Base-by-base conservation (phyloP, 306 rosid species). In the Prosopis cineraria region DNA sequence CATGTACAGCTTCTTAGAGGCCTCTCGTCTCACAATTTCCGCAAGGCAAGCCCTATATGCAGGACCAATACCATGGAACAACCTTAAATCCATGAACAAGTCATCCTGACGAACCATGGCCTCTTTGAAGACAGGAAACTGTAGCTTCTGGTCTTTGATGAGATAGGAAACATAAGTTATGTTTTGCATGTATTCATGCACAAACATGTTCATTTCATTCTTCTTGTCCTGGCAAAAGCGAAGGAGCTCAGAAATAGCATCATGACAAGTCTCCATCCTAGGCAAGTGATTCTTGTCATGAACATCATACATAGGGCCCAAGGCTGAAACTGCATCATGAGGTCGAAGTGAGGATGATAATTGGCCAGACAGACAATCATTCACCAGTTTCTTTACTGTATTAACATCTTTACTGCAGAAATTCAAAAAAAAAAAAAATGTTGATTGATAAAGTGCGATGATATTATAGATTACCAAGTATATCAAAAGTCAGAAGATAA, bases 251-350 rank as follows among this genome's bases (percentile, higher is more conserved):
- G 96, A 86, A 80, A 96, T 83, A 69, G 91, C 83, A 63, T 37
- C 87, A 72, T 96, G 96, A 88, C 93, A 93, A 79, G 89, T 87
- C 88, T 82, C 84, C 99, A 96, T 90, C 87, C 72, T 93, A 66
- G 96, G 97, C 85, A 96, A 69, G 86, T 96, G 97, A 80, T 41
- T 90, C 76, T 90, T 91, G 80, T 93, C 94, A 81, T 96, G 99
- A 77, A 96, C 93, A 79, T 96, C 97, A 73, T 96, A 96, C 98
- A 96, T 96, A 68, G 96, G 99, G 78, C 99, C 99, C 87, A 96
- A 77, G 81, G 99, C 99, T 12, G 99, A 96, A 80, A 96, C 99
- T 0, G 99, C 99, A 90, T 96, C 99, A 72, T 93, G 99, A 76
- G 99, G 99, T 71, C 98, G 96, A 68, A 96, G 94, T 34, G 98